A percentile compares a stretch with the other conserved stretches of the same genome.
phyloP scores from a whole-genome alignment of 257 asterid species.

The Nicotiana benthamiana region DNA sequence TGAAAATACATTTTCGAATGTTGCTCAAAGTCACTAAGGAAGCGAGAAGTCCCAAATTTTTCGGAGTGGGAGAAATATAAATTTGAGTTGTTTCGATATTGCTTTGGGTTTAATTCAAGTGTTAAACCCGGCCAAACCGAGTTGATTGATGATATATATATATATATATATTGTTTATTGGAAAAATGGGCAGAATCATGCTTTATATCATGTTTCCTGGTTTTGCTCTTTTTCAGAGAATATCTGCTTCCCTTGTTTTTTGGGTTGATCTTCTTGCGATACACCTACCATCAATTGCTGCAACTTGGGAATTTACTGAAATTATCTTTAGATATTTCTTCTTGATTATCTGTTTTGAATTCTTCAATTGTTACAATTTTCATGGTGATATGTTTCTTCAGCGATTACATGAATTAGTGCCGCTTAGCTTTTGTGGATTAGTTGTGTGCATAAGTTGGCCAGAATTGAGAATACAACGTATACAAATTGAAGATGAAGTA shows the following conservation, averaged over 20 bases:
- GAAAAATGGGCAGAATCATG: not conserved
- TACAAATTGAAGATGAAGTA: not conserved
- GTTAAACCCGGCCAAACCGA: not conserved
- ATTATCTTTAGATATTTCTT: not conserved
- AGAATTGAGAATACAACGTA: not conserved
- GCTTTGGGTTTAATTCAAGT: not conserved
- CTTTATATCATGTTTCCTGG: not conserved
- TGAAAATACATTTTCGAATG: not conserved
- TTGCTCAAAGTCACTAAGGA: not conserved
- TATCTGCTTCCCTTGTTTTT: not conserved
- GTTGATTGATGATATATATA: not conserved
- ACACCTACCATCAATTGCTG: not conserved
- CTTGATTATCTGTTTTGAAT: not conserved
- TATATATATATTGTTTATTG: not conserved
- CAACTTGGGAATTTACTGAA: not conserved
- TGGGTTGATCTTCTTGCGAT: not conserved
- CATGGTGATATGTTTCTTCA: not conserved
- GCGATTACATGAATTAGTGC: not conserved
- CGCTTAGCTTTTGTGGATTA: not conserved
- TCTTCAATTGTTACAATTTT: not conserved
- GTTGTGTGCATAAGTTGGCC: not conserved
- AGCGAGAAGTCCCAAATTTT: not conserved
- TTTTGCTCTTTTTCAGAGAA: not conserved
- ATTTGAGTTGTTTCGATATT: not conserved
- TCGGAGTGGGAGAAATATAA: not conserved